Conservation (phyloP, 805 yeast species). For the Jamesozyma jinghongensis region DNA sequence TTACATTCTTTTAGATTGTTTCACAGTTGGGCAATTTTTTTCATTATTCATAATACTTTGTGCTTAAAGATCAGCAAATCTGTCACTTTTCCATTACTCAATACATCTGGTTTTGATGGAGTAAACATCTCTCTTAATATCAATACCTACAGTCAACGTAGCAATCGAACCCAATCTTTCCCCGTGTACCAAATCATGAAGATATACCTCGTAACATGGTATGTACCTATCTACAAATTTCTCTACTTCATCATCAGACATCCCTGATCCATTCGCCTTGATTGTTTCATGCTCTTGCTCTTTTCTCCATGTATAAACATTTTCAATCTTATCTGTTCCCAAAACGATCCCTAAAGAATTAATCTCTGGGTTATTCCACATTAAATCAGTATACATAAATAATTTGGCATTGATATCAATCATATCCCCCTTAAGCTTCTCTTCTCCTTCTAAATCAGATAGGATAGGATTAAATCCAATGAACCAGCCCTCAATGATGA, state of each 20-base stretch:
- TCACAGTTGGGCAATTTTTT: too few species aligned
- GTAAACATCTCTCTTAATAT: slow-evolving; percentile 18
- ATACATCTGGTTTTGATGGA: slow-evolving; percentile 11
- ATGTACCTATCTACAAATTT: slow-evolving; percentile 72
- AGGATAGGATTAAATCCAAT: slow-evolving; percentile 54
- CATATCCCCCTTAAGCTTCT: slow-evolving; percentile 19
- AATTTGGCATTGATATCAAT: slow-evolving; percentile 45
- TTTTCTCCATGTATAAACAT: slow-evolving; percentile 70
- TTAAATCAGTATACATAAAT: slow-evolving; percentile 37
- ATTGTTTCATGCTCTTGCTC: slow-evolving; percentile 39
- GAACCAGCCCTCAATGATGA: slow-evolving; percentile 93
- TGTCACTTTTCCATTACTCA: slow-evolving; percentile 10
- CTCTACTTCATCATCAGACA: slow-evolving; percentile 64
- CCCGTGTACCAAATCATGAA: slow-evolving; percentile 31
- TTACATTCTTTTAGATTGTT: too few species aligned
- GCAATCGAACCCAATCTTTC: slow-evolving; percentile 27
- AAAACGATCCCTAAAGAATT: slow-evolving; percentile 55
- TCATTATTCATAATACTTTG: too few species aligned
- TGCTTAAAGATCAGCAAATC: too few species aligned
- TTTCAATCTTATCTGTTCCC: slow-evolving; percentile 47
- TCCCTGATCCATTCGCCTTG: slow-evolving; percentile 51
- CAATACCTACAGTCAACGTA: slow-evolving; percentile 27
- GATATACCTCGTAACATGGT: slow-evolving; percentile 75
- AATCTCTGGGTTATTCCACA: slow-evolving; percentile 40
- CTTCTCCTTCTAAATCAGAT: slow-evolving; percentile 16